phyloP scores from a whole-genome alignment of 441 rosid species.

The Mallotus repandus region DNA sequence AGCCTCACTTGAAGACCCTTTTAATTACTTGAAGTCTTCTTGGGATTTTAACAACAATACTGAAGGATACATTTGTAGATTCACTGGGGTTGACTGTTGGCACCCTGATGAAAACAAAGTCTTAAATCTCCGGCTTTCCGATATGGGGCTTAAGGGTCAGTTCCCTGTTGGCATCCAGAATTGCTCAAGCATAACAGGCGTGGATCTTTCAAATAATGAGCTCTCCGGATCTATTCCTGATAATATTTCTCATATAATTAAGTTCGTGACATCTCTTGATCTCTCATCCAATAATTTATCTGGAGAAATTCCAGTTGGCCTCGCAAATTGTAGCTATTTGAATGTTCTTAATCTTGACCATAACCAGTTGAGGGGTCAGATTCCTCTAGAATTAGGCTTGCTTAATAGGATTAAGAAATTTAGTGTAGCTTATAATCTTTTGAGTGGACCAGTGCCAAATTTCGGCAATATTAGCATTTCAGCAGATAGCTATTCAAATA shows the following conservation, averaged over 20 bases:
- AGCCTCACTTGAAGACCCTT: conserved; percentile 40
- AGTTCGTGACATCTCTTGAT: conserved; percentile 18
- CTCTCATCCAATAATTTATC: conserved; percentile 45
- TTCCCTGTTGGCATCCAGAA: conserved; percentile 52
- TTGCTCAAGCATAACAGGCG: conserved; percentile 37
- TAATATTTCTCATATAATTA: conserved; percentile 6
- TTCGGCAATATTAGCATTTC: background rate
- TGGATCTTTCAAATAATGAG: conserved; percentile 40
- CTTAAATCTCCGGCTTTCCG: conserved; percentile 54
- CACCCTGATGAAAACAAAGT: conserved; percentile 74
- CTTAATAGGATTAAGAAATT: conserved; percentile 28
- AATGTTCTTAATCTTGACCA: conserved; percentile 38
- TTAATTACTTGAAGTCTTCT: conserved; percentile 32
- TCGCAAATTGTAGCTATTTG: conserved; percentile 31
- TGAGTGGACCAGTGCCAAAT: conserved; percentile 32
- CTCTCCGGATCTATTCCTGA: conserved; percentile 35
- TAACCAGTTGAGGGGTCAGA: conserved; percentile 35
- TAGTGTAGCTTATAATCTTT: conserved; percentile 36
- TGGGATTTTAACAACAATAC: conserved; percentile 62
- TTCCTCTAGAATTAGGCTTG: conserved; percentile 28
- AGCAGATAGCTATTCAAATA: conserved; percentile 18
- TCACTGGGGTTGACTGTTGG: conserved; percentile 79
- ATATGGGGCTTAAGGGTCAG: conserved; percentile 59
- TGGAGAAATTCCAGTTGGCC: conserved; percentile 28
- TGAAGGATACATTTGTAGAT: conserved; percentile 61